Base-by-base conservation (phyloP, 2,329 filamentous ascomycete genomes). In the Exophiala mesophila region DNA sequence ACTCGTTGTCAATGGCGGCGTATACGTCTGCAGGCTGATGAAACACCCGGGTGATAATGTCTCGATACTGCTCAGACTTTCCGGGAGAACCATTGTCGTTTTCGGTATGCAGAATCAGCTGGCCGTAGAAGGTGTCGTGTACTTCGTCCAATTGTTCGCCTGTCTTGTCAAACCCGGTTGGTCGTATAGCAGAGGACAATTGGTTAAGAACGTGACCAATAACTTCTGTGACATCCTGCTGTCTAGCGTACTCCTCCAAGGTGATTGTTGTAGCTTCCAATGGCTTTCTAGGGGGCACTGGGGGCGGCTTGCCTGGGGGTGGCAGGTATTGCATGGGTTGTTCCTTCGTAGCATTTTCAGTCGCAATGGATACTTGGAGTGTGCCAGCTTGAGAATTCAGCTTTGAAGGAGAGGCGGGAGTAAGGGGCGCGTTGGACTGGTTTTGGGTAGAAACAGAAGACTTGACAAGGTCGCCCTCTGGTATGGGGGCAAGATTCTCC, bases 181-280 rank as follows among this genome's bases (percentile, higher is more conserved):
- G 77, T 44, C 76, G 81, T 58, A 97, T 89, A 2, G 90, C 89
- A 39, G 86, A 88, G 57, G 92, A 85, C n/a, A 96, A 72, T 37
- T 92, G 84, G 58, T 90, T 88, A 45, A 96, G 78, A 18, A 95
- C 85, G 57, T 90, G 92, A 45, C 88, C 88, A 68, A 96, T 89
- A 33, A 96, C 90, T 64, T 98, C 92, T 9, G 88, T 88, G 3
- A 96, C 90, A 64, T 98, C 92, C 65, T 98, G 89, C 59, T 98
- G 92, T 23, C 87, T 76, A 13, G 75, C 76, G 30, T 76, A 69
- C 54, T 74, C 69, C 24, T 72, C 69, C 16, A 73, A 39, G 61
- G 56, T 56, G 1, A 42, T 41, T 9, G 47, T 54, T 9, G 43
- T 37, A 15, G 38, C 45, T 23, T 46, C 37, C 6, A 45, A 18